Percentiles rank a stretch among this genome's conserved stretches.
These are phyloP conservation scores for Arabidopsis hybrid DNA, from an alignment of 441 rosid genomes.

Conservation along the genomic window DNA sequence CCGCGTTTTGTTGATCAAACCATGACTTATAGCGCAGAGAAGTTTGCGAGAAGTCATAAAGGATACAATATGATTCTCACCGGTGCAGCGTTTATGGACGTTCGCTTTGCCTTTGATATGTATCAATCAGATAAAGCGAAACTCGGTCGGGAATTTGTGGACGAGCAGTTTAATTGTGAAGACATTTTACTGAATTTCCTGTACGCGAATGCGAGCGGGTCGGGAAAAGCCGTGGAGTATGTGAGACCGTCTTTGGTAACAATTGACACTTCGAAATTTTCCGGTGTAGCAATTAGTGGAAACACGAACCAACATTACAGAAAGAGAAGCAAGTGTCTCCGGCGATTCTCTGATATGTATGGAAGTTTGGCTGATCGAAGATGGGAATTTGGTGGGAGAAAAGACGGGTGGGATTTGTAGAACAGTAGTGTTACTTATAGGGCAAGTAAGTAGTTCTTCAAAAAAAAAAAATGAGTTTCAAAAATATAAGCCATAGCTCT, in stretches of 20 bases:
- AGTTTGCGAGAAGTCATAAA: constrained; percentile 69
- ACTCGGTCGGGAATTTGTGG: constrained; percentile 76
- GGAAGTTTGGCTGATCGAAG: constrained; percentile 67
- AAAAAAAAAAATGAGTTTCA: neutral
- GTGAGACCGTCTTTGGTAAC: constrained; percentile 80
- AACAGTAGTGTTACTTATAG: constrained; percentile 38
- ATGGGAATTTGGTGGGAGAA: constrained; percentile 67
- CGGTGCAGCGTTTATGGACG: constrained; percentile 92
- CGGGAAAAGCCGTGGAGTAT: constrained; percentile 66
- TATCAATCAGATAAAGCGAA: constrained; percentile 71
- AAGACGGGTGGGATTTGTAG: constrained; percentile 95
- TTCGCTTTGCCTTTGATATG: constrained; percentile 61
- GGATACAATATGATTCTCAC: constrained; percentile 97
- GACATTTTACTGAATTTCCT: constrained; percentile 83
- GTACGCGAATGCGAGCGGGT: constrained; percentile 79
- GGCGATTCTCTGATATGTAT: constrained; percentile 67
- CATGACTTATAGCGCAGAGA: constrained; percentile 79
- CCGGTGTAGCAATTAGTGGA: constrained; percentile 85
- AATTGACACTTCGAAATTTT: constrained; percentile 84
- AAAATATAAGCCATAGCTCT: neutral
- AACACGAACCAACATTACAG: constrained; percentile 83
- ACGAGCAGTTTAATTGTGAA: constrained; percentile 81
- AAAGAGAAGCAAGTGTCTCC: constrained; percentile 74
- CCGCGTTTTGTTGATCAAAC: constrained; percentile 70
- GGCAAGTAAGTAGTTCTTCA: constrained; percentile 32